Base-by-base conservation (phyloP, 306 rosid species). In the Rubus parviflorus region DNA sequence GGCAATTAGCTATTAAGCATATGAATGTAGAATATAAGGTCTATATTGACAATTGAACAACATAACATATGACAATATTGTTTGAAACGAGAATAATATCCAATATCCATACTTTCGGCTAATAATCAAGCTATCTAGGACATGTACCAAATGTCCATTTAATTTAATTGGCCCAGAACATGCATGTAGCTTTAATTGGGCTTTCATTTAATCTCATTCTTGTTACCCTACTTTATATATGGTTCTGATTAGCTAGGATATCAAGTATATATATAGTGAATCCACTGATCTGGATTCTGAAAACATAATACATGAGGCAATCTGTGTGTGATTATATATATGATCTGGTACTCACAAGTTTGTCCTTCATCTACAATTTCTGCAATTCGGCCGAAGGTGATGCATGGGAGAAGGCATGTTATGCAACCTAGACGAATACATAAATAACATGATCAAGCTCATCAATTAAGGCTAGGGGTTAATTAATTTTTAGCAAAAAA, bases 311-410 rank as follows among this genome's bases (percentile, higher is more conserved):
- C 5, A 8, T n/a, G 30, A n/a, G 23, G 30, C 4, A 23, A 12
- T 60, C 13, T 12, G 17, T 60, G 19, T 10, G 43, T 37, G n/a
- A 2, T 15, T 12, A 2, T 35, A 23, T 11, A 13, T 49, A 23
- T 17, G 23, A 52, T 13, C 19, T 3, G 66, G 19, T 60, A 25
- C 85, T 72, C 47, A 81, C 71, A 71, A 37, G 46, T 81, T 46
- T 22, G 49, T 25, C 81, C 81, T 72, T 47, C 85, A 65, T 81
- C 81, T 19, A 76, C 20, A 63, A 72, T 20, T 51, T 81, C 85
- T 35, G 81, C 81, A 49, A 76, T 53, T 64, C 37, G 78, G 30
- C 81, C 81, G 37, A 63, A 72, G 63, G 85, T 81, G 72, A 81
- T 48, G 53, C 70, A 81, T 22, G 85, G 78, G 42, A 70, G 76